Evolutionary conservation across 208 protist genomes (phyloP), one percentile per base, ranked within the genome.

Genomic region (Trypanosoma cruzi): DNA sequence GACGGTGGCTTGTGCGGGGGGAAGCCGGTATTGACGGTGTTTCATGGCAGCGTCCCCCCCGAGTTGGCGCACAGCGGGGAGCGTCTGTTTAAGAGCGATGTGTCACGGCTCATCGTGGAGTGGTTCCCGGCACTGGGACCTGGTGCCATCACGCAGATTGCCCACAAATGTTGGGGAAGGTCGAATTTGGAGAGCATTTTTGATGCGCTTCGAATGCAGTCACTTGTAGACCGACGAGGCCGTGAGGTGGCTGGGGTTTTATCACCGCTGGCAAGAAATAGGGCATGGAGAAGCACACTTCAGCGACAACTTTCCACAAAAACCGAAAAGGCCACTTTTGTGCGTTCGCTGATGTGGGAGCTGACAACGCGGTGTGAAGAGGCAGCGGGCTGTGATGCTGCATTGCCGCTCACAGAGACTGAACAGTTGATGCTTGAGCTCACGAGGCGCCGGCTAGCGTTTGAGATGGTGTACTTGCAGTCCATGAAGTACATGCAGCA

Each of bases 81-180:
- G 79, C 75, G 86, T 13, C 85, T 94, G 84, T 96, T 75, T 77
- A 96, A 96, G 75, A 76, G 77, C 32, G 59, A 81, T 57, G 84
- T 96, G 50, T 85, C 79, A 0, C 79, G 85, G 1, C 67, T 93
- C 28, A 78, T 90, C 26, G 67, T 80, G 4, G 86, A 94, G 59
- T 37, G 92, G 22, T 93, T 89, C 42, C 90, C 90, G 0, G 81
- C 90, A 18, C 65, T 82, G 28, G 83, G 84, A 29, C 84, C 88
- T 11, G 90, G 90, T 6, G 83, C 94, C 55, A 90, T 94, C 82
- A 94, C 90, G n/a, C 92, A 90, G 80, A 93, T 96, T 52, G 94
- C 90, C 24, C 90, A 96, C 68, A 96, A 96, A 75, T 96, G 90
- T 67, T 96, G 90, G 88, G 88, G 90, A 0, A 77, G 90, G 11